phyloP scores from a whole-genome alignment of 2,329 filamentous ascomycete species.

The Chaetothyriales sp. region DNA sequence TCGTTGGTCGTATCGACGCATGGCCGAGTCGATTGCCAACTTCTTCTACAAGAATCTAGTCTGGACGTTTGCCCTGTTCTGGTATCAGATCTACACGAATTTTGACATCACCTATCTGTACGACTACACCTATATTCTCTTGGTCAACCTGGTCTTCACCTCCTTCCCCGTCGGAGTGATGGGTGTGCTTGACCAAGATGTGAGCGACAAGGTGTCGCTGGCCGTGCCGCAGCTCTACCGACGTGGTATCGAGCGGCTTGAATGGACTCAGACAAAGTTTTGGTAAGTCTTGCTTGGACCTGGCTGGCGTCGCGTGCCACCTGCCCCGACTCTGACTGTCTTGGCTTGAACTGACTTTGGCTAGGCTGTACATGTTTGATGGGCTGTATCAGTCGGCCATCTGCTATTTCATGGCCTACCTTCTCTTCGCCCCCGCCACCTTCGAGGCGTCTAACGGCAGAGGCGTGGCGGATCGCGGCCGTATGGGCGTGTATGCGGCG shows the following conservation, averaged over 20 bases:
- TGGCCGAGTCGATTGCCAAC: slow-evolving; percentile 89
- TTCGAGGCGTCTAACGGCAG: slow-evolving; percentile 61
- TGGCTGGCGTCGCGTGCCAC: background rate
- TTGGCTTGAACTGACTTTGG: background rate
- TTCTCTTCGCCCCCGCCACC: slow-evolving; percentile 56
- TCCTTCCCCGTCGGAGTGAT: slow-evolving; percentile 89
- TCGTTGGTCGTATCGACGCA: slow-evolving; percentile 86
- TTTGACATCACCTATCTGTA: slow-evolving; percentile 96
- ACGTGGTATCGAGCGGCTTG: slow-evolving; percentile 83
- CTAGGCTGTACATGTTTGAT: slow-evolving; percentile 82
- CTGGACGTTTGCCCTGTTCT: slow-evolving; percentile 93
- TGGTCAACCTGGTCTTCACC: slow-evolving; percentile 95
- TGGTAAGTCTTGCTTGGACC: slow-evolving; percentile 53
- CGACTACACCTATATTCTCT: slow-evolving; percentile 92
- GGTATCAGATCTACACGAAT: slow-evolving; percentile 91
- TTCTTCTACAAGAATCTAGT: slow-evolving; percentile 99
- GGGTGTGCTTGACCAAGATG: slow-evolving; percentile 93
- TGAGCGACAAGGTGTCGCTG: slow-evolving; percentile 83
- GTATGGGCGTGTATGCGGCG: slow-evolving; percentile 77
- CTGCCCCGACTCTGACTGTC: too few relatives aligned
- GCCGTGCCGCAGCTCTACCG: slow-evolving; percentile 92
- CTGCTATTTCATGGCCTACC: slow-evolving; percentile 82
- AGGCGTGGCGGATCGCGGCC: slow-evolving; percentile 62
- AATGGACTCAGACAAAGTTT: slow-evolving; percentile 94
- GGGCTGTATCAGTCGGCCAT: slow-evolving; percentile 90